phyloP scores from a whole-genome alignment of 805 yeast genomes.

The Candida xyloterini region DNA sequence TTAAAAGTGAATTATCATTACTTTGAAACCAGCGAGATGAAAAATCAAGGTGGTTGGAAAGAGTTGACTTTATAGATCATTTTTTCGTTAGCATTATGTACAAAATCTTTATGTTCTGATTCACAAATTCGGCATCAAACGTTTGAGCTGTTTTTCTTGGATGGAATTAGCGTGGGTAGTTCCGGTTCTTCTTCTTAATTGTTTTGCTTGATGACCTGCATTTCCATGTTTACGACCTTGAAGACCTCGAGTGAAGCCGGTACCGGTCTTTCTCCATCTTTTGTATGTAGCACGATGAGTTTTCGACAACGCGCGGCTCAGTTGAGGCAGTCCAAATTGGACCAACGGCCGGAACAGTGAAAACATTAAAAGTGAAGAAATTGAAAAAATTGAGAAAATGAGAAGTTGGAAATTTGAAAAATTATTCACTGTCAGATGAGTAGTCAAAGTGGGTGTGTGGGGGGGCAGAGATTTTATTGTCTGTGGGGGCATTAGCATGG shows the following conservation, averaged over 20 bases:
- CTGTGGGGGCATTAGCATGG: no score
- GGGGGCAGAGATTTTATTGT: not conserved
- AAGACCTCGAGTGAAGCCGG: slow-evolving; percentile 63
- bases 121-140: slow-evolving; percentile 46
- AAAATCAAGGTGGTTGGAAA: slow-evolving; percentile 52
- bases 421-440: slow-evolving; percentile 6
- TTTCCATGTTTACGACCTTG: slow-evolving; percentile 93
- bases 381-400: not conserved
- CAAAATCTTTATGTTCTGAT: not conserved
- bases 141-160: slow-evolving; percentile 58
- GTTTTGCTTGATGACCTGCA: slow-evolving; percentile 74
- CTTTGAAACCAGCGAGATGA: slow-evolving; percentile 69
- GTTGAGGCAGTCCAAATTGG: slow-evolving; percentile 9
- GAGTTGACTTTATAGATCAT: slow-evolving; percentile 39
- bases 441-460: slow-evolving; percentile 3
- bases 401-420: not conserved
- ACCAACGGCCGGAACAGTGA: slow-evolving; percentile 21
- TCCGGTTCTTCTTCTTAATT: slow-evolving; percentile 57
- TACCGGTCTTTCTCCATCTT: slow-evolving; percentile 77
- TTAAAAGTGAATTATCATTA: slow-evolving; percentile 86
- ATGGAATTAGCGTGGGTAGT: slow-evolving; percentile 51
- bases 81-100: slow-evolving; percentile 3
- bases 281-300: slow-evolving; percentile 86
- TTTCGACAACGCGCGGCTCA: slow-evolving; percentile 48
- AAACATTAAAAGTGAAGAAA: slow-evolving; percentile 4